A percentile compares a stretch with the other conserved stretches of the same genome.
These are phyloP conservation scores for Xerocomus minutiporus DNA, from an alignment of 1,284 basidiomycete species.

Conservation along the genomic window DNA sequence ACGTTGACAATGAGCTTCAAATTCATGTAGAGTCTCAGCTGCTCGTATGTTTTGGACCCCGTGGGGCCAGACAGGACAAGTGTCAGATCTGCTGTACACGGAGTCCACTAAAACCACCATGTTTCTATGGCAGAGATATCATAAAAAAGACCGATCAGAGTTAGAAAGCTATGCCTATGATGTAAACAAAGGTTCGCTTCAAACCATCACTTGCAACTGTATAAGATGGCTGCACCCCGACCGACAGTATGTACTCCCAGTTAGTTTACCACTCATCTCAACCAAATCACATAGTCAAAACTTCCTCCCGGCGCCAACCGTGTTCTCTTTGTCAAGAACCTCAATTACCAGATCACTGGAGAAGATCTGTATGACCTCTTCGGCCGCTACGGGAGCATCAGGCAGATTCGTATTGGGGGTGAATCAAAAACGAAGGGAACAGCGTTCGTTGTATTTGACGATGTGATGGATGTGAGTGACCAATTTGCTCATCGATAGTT, in stretches of 20 bases:
- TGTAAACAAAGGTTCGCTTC: slow-evolving; percentile 13
- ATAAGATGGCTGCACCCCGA: slow-evolving; percentile 55
- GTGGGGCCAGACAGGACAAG: too few species aligned
- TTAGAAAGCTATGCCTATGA: slow-evolving; percentile 12
- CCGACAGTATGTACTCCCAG: slow-evolving; percentile 46
- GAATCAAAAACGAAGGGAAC: slow-evolving; percentile 93
- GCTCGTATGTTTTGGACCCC: too few species aligned
- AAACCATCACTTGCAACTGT: slow-evolving; percentile 8
- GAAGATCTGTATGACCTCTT: slow-evolving; percentile 97
- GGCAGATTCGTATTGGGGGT: slow-evolving; percentile 91
- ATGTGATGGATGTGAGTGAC: slow-evolving; percentile 78
- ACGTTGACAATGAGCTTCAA: slow-evolving; percentile 5
- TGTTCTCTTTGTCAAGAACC: slow-evolving; percentile 83
- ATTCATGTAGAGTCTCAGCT: not conserved
- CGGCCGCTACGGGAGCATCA: slow-evolving; percentile 94
- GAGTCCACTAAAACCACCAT: not conserved
- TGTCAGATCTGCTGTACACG: too few species aligned
- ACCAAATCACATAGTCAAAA: slow-evolving; percentile 51
- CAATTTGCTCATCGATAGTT: not conserved
- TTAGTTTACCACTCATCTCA: slow-evolving; percentile 1
- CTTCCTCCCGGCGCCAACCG: slow-evolving; percentile 81
- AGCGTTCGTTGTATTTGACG: slow-evolving; percentile 90
- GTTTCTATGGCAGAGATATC: not conserved
- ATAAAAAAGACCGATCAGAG: not conserved
- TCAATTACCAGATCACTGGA: slow-evolving; percentile 93